Evolutionary conservation across 116 monocot species (phyloP).

Genomic region (Phalaenopsis hybrid): DNA sequence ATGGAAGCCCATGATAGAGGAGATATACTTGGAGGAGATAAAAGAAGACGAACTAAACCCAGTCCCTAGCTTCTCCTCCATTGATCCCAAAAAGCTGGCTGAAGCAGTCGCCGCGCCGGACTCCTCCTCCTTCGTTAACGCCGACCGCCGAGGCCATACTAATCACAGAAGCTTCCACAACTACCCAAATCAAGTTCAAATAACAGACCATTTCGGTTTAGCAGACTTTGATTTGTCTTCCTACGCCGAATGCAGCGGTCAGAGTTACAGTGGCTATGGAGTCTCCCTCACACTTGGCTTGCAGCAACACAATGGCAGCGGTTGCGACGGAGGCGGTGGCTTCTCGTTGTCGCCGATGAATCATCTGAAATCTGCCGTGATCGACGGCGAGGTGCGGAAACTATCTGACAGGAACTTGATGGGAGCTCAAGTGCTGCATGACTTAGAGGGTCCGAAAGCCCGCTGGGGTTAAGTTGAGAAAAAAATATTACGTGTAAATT

Average conservation of each 20-base stretch:
- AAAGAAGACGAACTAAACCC: conserved; percentile 9
- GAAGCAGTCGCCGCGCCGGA: background rate
- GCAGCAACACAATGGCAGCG: conserved; percentile 8
- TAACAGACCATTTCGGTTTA: conserved; percentile 20
- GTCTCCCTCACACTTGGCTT: conserved; percentile 26
- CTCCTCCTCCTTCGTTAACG: conserved; percentile 16
- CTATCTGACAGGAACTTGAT: conserved; percentile 45
- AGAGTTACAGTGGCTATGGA: conserved; percentile 8
- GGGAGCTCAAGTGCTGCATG: conserved; percentile 58
- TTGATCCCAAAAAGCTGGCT: background rate
- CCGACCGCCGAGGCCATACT: background rate
- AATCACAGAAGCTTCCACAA: background rate
- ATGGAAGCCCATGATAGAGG: conserved; percentile 23
- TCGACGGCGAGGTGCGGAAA: conserved; percentile 48
- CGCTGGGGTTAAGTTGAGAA: conserved; percentile 2
- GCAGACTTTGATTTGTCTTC: conserved; percentile 27
- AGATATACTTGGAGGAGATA: conserved; percentile 17
- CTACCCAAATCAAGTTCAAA: background rate
- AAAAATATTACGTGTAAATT: too few relatives aligned
- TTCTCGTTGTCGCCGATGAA: conserved; percentile 27
- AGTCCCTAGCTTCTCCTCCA: background rate
- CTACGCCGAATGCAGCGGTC: conserved; percentile 13
- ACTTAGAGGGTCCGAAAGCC: conserved; percentile 26
- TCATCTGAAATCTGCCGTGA: conserved; percentile 24
- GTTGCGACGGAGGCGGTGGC: background rate